Conservation (phyloP, 495 filamentous ascomycete species). For the Neurospora sp. region DNA sequence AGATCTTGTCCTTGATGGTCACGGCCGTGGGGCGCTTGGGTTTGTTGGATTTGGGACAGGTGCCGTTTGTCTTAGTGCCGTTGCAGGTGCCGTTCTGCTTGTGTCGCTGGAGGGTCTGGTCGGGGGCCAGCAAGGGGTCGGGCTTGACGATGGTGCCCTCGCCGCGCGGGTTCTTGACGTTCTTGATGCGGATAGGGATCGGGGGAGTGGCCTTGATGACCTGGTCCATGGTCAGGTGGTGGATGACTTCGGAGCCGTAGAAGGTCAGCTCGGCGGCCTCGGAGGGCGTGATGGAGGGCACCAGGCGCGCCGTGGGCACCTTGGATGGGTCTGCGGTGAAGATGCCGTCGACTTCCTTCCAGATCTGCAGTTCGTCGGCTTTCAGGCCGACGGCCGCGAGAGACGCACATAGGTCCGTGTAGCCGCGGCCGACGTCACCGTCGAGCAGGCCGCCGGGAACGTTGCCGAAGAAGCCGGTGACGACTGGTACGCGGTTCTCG, state of each 20-base stretch:
- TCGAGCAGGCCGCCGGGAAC: constrained; percentile 71
- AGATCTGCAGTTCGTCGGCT: constrained; percentile 76
- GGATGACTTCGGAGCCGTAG: constrained; percentile 92
- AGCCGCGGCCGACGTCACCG: constrained; percentile 70
- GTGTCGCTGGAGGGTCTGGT: constrained; percentile 35
- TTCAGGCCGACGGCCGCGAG: constrained; percentile 67
- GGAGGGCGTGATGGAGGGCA: constrained; percentile 70
- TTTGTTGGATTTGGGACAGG: constrained; percentile 34
- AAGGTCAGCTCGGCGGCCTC: constrained; percentile 89
- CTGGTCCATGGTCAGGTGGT: constrained; percentile 97
- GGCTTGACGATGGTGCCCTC: constrained; percentile 79
- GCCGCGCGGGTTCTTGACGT: constrained; percentile 88
- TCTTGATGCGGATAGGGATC: constrained; percentile 95
- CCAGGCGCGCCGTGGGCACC: constrained; percentile 70
- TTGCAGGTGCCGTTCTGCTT: not conserved
- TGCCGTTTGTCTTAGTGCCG: not conserved
- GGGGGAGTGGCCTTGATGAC: constrained; percentile 74
- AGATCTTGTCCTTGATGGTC: constrained; percentile 88
- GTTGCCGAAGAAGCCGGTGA: constrained; percentile 84
- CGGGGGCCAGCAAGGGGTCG: constrained; percentile 35
- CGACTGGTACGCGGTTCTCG: constrained; percentile 59
- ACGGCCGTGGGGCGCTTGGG: constrained; percentile 68
- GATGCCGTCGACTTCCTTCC: constrained; percentile 91
- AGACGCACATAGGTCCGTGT: constrained; percentile 83
- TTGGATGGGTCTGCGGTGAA: constrained; percentile 84